Base-by-base conservation (phyloP, 228 moss, liverwort and hornwort genomes). In the Sphagnum fallax region DNA sequence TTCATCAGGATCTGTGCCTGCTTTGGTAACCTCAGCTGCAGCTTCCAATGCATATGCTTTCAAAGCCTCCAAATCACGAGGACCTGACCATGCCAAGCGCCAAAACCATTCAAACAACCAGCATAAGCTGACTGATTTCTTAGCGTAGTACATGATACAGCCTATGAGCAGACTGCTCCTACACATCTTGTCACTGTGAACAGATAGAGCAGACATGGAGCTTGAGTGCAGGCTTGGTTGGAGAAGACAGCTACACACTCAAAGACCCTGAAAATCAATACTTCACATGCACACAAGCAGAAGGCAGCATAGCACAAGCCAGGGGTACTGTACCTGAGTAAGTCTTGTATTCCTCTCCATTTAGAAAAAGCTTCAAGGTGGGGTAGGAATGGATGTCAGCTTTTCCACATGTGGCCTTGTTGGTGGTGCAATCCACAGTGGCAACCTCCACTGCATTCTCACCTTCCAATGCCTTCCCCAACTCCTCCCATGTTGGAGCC, bases 381-480 rank as follows among this genome's bases (percentile, higher is more conserved):
- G 93, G 93, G 75, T 94, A 94, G 5, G 89, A 83, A 7, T 84
- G 84, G 67, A 94, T 75, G 18, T 88, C 89, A 49, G 76, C 86
- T 78, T 78, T 75, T 15, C 71, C 80, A 70, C 91, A 94, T 13
- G 94, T 88, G 53, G 76, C 73, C 76, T 94, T 94, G 72, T 81
- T 81, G 13, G 81, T 74, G 52, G 91, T 94, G 60, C 94, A 89
- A 70, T 94, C 94, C 32, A 91, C 89, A 65, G 75, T 83, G 65
- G 87, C 94, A 16, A 94, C 81, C 60, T 94, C 94, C 12, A 94
- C 73, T 14, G 83, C 89, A 32, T 85, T 84, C 77, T 91, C 91
- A 0, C 88, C 84, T 67, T 88, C 94, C 6, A 94, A 71, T 4
- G 91, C 84, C 71, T 86, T 79, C 50, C 91, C 94, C 4, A 94